Evolutionary conservation across 345 rosid genomes (phyloP), one percentile per base, ranked within the genome.

Genomic region (Raphanus raphanistrum): DNA sequence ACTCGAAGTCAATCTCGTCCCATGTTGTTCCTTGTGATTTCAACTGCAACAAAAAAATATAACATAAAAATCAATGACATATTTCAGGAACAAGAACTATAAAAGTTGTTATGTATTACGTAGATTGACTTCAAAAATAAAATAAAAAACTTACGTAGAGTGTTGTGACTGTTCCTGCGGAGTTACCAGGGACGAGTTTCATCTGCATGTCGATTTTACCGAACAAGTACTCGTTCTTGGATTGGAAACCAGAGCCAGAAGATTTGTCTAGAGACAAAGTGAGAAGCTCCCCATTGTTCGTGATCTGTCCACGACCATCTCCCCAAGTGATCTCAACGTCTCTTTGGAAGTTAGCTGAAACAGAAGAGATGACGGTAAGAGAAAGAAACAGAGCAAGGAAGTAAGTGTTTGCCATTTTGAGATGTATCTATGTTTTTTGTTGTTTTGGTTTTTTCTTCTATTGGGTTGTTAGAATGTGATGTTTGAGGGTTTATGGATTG

Each of bases 1-100:
- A 89, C 84, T 86, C 91, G 16, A 82, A 86, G 54, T 87, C 93
- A 11, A 89, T 86, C 76, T 89, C 91, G 68, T 89, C 93, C 91
- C 93, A 89, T n/a, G 86, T 61, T 17, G 89, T 80, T 77, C 91
- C 93, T 8, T 84, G 76, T 16, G 93, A 89, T 21, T 87, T 76
- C 54, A 89, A 72, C 91, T 87, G 82, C 66, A 74, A 27, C 1
- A 4, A 0, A 2, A n/a, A 4, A 66, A 35, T 1, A 1, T 21
- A 64, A 60, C 21, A 21, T 21, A 60, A 36, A 29, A 28, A 8
- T n/a, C 21, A 21, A 21, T 21, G 21, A 21, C 21, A 21, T 16
- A 74, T 25, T 31, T 50, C 11, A 67, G 58, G 8, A 21, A 67
- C 7, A 67, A 6, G 16, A 68, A 41, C 38, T 43, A 21, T 0